Conservation (phyloP, 768 basidiomycete species). For the Agaricus blazei region DNA sequence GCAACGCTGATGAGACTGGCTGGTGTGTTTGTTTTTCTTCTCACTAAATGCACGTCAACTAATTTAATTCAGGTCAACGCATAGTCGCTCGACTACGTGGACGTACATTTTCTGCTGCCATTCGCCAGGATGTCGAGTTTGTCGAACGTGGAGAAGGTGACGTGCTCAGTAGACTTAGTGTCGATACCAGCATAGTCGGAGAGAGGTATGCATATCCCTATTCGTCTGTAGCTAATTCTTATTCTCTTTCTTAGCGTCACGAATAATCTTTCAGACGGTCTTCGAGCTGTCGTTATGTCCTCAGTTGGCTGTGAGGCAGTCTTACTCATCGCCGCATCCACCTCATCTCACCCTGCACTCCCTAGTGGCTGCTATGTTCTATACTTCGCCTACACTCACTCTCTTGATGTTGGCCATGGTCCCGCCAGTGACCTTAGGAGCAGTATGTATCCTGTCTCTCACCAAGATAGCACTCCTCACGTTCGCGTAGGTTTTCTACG, state of each 20-base stretch:
- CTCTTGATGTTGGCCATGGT: conserved; percentile 91
- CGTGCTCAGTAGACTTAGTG: conserved; percentile 84
- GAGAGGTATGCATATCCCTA: conserved; percentile 55
- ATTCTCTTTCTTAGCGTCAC: conserved; percentile 46
- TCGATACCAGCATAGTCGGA: conserved; percentile 90
- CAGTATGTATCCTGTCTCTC: conserved; percentile 41
- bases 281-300: conserved; percentile 86
- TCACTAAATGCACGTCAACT: too few species aligned
- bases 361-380: conserved; percentile 91
- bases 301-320: conserved; percentile 77
- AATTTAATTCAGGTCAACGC: conserved; percentile 54
- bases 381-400: conserved; percentile 84
- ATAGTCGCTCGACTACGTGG: conserved; percentile 88
- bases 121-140: conserved; percentile 89
- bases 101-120: conserved; percentile 75
- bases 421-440: conserved; percentile 80
- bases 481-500: conserved; percentile 79
- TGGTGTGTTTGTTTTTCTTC: conserved; percentile 35
- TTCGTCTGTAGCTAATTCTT: background rate
- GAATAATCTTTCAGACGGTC: conserved; percentile 74
- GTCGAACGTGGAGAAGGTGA: conserved; percentile 93
- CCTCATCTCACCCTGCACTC: background rate
- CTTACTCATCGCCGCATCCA: background rate
- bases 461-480: background rate
- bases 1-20: conserved; percentile 83